Evolutionary conservation across 2,329 filamentous ascomycete species (phyloP).

Genomic region (Trichophyton rubrum): DNA sequence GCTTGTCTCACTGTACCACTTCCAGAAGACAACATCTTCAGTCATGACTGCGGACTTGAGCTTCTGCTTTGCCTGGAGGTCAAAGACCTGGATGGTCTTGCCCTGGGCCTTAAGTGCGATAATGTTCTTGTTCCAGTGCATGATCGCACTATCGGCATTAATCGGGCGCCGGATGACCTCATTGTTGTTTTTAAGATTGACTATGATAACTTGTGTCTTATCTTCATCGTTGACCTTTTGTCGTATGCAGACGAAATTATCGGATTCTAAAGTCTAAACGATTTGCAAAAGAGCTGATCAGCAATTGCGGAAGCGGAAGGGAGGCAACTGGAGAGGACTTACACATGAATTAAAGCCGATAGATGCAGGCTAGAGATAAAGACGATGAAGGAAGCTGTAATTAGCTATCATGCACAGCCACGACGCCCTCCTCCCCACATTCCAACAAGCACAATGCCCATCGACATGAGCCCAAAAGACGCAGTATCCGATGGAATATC

Average conservation of each 20-base stretch:
- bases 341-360: constrained; percentile 85
- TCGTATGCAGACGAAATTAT: constrained; percentile 89
- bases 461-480: neutral
- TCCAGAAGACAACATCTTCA: constrained; percentile 98
- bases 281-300: neutral
- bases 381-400: neutral
- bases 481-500: neutral
- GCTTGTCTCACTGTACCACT: constrained; percentile 87
- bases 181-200: constrained; percentile 96
- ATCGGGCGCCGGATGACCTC: constrained; percentile 89
- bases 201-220: constrained; percentile 87
- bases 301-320: constrained; percentile 13
- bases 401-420: neutral
- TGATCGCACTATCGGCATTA: constrained; percentile 98
- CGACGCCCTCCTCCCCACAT: neutral
- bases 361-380: constrained; percentile 45
- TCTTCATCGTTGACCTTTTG: constrained; percentile 79
- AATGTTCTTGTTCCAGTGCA: constrained; percentile 95
- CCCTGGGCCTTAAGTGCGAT: constrained; percentile 93
- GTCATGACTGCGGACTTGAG: constrained; percentile 94
- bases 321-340: constrained; percentile 29
- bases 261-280: constrained; percentile 84
- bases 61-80: constrained; percentile 83
- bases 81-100: constrained; percentile 93
- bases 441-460: neutral